Base-by-base conservation (phyloP, 2,329 filamentous ascomycete species). In the Xylariaceae sp. region DNA sequence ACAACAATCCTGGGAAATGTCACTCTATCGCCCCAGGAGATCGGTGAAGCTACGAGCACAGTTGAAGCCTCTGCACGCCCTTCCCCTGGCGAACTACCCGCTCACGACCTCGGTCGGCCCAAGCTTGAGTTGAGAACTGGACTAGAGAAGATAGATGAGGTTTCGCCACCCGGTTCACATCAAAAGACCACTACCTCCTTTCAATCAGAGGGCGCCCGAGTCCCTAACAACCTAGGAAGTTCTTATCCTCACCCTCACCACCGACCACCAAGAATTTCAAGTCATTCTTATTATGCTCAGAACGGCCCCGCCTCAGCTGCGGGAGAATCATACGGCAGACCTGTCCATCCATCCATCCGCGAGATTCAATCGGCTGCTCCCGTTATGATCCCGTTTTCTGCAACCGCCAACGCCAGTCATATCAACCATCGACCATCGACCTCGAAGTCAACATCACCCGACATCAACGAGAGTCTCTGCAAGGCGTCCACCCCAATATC, bases 21-120 rank as follows among this genome's bases (percentile, higher is more conserved):
- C 26, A 53, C 53, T 50, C 57, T 50, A 48, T 39, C 59, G 59
- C 53, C 53, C 59, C 59, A 51, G 11, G 60, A 64, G 55, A 59
- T 61, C 56, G 57, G 48, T 6, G 52, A 50, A 27, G 7, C 43
- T 53, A 57, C 60, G 40, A 31, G 53, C 50, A 58, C 60, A n/a
- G 12, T 40, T 40, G 39, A 26, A 50, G 30, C 47, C 53, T 56
- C 62, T 42, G 31, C 58, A 49, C 64, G 62, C 52, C 62, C 62
- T 30, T 55, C 64, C 12, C 47, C 62, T 49, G 62, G 60, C 4
- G 50, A 30, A 26, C 51, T 47, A 39, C 54, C 56, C 50, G 49
- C 55, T 46, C 48, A 54, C 45, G 46, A 52, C 11, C 37, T 54
- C 26, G 41, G 5, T 40, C 54, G 55, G 46, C 52, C 55, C 45